Percentiles rank a stretch among this genome's conserved stretches.
phyloP scores from a whole-genome alignment of 345 rosid genomes.

The Populus alba region DNA sequence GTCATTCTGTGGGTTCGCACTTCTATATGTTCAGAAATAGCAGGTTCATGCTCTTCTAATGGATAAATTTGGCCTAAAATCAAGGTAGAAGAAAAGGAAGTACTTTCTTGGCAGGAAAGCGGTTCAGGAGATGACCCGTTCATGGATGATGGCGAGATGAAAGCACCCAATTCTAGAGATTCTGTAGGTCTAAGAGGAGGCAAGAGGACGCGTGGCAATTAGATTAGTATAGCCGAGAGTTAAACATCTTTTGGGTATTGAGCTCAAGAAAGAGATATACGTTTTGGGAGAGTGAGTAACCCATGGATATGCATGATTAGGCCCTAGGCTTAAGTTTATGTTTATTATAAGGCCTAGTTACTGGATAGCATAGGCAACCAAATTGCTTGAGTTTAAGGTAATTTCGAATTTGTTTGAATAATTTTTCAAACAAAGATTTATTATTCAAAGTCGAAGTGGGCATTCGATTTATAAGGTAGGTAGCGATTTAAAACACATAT shows the following conservation, averaged over 20 bases:
- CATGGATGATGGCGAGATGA: no score
- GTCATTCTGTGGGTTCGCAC: no score
- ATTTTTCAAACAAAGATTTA: neutral
- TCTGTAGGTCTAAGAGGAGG: no score
- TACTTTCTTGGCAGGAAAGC: neutral
- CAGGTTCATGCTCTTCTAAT: no score
- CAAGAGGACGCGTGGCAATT: no score
- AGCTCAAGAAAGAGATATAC: neutral
- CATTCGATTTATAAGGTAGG: neutral
- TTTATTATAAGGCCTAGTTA: neutral
- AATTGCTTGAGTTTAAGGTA: neutral
- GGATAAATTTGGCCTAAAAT: no score
- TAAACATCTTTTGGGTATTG: neutral
- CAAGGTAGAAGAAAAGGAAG: neutral
- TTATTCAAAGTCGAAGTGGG: no score
- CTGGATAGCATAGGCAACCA: neutral
- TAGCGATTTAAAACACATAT: no score
- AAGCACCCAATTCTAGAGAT: no score
- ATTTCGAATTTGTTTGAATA: neutral
- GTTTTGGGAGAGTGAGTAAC: neutral
- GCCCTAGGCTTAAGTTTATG: neutral
- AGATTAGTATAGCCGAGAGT: fast-evolving
- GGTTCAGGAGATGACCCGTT: no score
- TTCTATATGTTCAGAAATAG: no score
- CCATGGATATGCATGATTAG: neutral